These are phyloP conservation scores for Leccinum subtestaceum DNA, from an alignment of 768 basidiomycete species.

Conservation along the genomic window DNA sequence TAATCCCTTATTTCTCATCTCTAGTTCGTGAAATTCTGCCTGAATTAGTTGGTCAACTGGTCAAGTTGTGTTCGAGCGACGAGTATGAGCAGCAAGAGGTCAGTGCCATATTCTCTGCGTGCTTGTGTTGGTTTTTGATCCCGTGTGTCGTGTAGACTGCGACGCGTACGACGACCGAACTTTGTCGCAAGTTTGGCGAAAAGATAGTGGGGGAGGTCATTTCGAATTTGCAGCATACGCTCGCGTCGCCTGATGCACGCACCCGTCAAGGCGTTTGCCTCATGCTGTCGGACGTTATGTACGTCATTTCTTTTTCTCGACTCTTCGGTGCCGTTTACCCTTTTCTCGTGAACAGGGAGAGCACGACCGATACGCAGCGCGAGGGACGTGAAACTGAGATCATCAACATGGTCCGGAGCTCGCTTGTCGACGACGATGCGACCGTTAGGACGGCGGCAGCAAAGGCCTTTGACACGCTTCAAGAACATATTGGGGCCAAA, in stretches of 20 bases:
- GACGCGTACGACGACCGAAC: constrained; percentile 79
- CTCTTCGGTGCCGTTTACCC: not conserved
- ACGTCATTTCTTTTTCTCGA: constrained; percentile 23
- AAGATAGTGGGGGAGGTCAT: constrained; percentile 83
- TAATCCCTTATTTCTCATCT: constrained; percentile 9
- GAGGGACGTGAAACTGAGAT: constrained; percentile 90
- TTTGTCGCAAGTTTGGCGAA: constrained; percentile 96
- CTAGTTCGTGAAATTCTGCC: constrained; percentile 87
- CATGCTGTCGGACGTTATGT: constrained; percentile 88
- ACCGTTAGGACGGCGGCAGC: constrained; percentile 89
- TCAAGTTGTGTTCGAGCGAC: constrained; percentile 72
- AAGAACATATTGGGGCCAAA: constrained; percentile 84
- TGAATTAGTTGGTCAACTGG: constrained; percentile 74
- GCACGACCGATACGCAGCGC: constrained; percentile 76
- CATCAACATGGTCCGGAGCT: constrained; percentile 76
- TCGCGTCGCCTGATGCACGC: constrained; percentile 56
- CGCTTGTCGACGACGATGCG: constrained; percentile 85
- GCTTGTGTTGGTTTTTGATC: not conserved
- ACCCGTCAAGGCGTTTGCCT: constrained; percentile 85
- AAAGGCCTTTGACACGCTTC: constrained; percentile 84
- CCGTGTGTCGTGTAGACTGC: constrained; percentile 52
- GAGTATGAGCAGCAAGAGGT: constrained; percentile 92
- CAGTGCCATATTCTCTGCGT: not conserved
- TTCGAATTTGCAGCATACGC: constrained; percentile 66
- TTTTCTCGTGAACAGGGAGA: constrained; percentile 41